These are phyloP conservation scores for Lithocarpus polystachyus DNA, from an alignment of 306 rosid genomes.

Conservation along the genomic window DNA sequence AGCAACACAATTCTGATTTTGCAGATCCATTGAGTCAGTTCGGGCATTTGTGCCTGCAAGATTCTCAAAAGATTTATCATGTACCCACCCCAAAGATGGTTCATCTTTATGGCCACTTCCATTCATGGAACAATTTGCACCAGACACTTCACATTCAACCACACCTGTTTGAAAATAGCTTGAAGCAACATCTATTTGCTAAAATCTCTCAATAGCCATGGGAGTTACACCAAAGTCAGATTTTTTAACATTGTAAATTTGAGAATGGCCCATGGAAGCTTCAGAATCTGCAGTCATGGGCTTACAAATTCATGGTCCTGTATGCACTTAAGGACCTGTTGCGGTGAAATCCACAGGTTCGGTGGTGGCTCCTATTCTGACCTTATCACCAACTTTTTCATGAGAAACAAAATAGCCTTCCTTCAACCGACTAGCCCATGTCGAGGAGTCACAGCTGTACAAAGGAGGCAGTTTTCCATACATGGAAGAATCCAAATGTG, in stretches of 20 bases:
- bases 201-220: too few species aligned
- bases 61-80: too few species aligned
- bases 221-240: too few species aligned
- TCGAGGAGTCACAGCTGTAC: slow-evolving; percentile 26
- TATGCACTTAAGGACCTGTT: slow-evolving; percentile 25
- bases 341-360: slow-evolving; percentile 5
- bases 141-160: too few species aligned
- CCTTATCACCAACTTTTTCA: slow-evolving; percentile 11
- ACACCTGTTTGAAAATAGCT: too few species aligned
- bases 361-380: slow-evolving; percentile 11
- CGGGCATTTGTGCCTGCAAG: too few species aligned
- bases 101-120: too few species aligned
- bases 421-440: slow-evolving; percentile 20
- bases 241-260: too few species aligned
- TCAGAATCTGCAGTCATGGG: slow-evolving; percentile 15
- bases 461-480: slow-evolving; percentile 31
- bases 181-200: too few species aligned
- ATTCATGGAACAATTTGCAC: too few species aligned
- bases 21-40: not conserved
- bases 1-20: slow-evolving; percentile 26
- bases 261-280: slow-evolving; percentile 13
- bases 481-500: slow-evolving; percentile 29
- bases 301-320: not conserved
- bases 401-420: slow-evolving; percentile 32
- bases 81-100: too few species aligned